phyloP scores from a whole-genome alignment of 352 stramenopile genomes.

The Phytopythium delawarense region DNA sequence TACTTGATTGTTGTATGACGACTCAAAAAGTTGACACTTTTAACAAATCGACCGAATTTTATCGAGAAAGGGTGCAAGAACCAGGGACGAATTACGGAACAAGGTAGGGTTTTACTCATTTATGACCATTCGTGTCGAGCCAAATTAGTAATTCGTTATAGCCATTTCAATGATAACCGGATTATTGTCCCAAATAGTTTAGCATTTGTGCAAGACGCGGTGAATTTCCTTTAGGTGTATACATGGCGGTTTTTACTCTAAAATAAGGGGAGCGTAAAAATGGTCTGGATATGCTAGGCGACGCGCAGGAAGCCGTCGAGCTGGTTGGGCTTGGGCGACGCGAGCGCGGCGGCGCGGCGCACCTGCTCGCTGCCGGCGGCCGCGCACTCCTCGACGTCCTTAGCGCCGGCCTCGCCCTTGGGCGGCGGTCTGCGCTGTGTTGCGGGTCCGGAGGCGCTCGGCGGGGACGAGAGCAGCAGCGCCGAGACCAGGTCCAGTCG shows the following conservation, averaged over 20 bases:
- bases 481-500: conserved; percentile 26
- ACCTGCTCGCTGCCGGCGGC: conserved; percentile 4
- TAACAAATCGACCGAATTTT: too few relatives aligned
- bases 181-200: too few relatives aligned
- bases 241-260: not conserved
- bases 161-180: too few relatives aligned
- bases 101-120: too few relatives aligned
- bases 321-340: conserved; percentile 6
- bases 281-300: not conserved
- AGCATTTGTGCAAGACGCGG: too few relatives aligned
- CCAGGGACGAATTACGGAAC: too few relatives aligned
- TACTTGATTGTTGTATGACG: too few relatives aligned
- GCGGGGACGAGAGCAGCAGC: conserved; percentile 18
- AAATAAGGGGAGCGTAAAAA: conserved; percentile 7
- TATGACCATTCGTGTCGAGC: too few relatives aligned
- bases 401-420: not conserved
- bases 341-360: conserved; percentile 15
- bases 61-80: too few relatives aligned
- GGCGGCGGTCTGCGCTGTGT: not conserved
- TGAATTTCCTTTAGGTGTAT: too few relatives aligned
- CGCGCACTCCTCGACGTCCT: conserved; percentile 10
- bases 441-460: not conserved
- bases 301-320: conserved; percentile 3
- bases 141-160: too few relatives aligned
- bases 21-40: too few relatives aligned